Evolutionary conservation across 805 yeast genomes (phyloP).

Genomic region (Pichia eremophila): DNA sequence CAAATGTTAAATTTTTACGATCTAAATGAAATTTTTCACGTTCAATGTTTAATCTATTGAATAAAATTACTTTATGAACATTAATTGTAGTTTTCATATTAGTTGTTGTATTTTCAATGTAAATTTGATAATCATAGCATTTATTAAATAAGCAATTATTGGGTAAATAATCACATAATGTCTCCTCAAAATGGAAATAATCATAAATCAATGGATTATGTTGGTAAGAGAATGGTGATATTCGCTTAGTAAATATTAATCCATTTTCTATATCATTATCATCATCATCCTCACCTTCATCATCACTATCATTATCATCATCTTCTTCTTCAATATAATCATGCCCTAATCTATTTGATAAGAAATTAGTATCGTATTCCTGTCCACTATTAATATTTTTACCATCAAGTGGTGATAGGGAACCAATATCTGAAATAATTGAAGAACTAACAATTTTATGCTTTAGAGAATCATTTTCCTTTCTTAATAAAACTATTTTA

Average conservation of each 20-base stretch:
- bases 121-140: constrained; percentile 9
- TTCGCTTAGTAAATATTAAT: background rate
- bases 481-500: constrained; percentile 60
- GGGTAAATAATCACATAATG: background rate
- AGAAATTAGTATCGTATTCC: background rate
- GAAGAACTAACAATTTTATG: constrained; percentile 39
- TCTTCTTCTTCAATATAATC: background rate
- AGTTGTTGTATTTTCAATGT: background rate
- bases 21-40: constrained; percentile 3
- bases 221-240: background rate
- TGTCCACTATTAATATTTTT: background rate
- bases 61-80: constrained; percentile 8
- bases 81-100: constrained; percentile 3
- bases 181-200: background rate
- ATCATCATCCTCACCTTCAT: background rate
- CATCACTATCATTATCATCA: background rate
- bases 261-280: background rate
- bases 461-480: constrained; percentile 52
- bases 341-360: background rate
- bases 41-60: constrained; percentile 5
- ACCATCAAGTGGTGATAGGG: constrained; percentile 38
- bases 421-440: constrained; percentile 43
- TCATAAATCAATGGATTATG: background rate
- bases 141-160: constrained; percentile 3
- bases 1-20: constrained; percentile 10